Evolutionary conservation across 495 filamentous ascomycete species (phyloP).

Genomic region (Gamarada debralockiae): DNA sequence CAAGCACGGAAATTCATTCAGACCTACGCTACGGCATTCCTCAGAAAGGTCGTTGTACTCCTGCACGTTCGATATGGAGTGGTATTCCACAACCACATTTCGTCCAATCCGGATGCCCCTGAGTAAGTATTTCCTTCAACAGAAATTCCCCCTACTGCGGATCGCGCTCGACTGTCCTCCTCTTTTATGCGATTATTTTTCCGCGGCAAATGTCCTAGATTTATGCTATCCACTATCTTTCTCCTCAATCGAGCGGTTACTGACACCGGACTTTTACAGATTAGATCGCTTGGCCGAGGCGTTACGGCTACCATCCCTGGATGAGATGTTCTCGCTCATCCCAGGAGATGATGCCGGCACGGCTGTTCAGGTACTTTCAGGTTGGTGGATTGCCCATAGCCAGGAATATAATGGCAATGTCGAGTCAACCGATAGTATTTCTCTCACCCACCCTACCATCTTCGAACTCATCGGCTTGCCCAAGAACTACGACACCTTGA

Average conservation of each 20-base stretch:
- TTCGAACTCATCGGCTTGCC: conserved; percentile 93
- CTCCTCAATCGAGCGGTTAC: too few relatives aligned
- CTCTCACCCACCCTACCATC: conserved; percentile 71
- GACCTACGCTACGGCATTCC: conserved; percentile 83
- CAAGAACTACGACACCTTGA: conserved; percentile 86
- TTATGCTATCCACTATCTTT: too few relatives aligned
- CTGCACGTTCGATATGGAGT: conserved; percentile 86
- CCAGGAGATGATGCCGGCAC: conserved; percentile 24
- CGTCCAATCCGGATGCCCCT: conserved; percentile 52
- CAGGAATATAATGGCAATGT: not conserved
- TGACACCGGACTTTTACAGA: too few relatives aligned
- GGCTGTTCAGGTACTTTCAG: conserved; percentile 33
- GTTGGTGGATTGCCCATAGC: conserved; percentile 74
- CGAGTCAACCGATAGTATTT: not conserved
- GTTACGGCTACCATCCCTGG: conserved; percentile 71
- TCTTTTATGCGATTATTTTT: too few relatives aligned
- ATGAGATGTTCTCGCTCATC: conserved; percentile 61
- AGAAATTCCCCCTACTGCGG: too few relatives aligned
- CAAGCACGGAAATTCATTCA: conserved; percentile 27
- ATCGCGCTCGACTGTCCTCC: too few relatives aligned
- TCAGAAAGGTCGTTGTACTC: conserved; percentile 80
- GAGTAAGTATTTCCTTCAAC: too few relatives aligned
- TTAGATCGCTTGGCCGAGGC: conserved; percentile 74
- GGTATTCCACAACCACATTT: conserved; percentile 74
- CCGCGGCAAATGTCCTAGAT: too few relatives aligned